These are phyloP conservation scores for Carex myosuroides DNA, from an alignment of 176 grass and related monocot genomes.

Conservation along the genomic window DNA sequence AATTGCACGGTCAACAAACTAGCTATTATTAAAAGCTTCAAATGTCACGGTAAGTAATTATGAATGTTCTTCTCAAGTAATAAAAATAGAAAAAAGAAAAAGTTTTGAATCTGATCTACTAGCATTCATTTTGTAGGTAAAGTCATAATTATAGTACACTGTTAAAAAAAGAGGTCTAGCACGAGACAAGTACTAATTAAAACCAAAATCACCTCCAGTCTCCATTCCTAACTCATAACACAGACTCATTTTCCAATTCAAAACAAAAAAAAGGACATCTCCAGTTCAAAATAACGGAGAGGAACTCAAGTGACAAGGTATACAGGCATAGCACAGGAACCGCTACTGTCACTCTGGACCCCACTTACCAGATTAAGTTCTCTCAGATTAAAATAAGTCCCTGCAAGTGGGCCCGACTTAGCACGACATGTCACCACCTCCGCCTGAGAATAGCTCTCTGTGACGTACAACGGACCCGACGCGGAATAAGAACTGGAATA, in stretches of 20 bases:
- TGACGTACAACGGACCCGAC: neutral
- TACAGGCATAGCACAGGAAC: neutral
- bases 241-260: too few relatives aligned
- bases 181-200: neutral
- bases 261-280: neutral
- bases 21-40: neutral
- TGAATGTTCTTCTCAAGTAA: neutral
- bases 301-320: neutral
- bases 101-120: neutral
- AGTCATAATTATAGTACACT: neutral
- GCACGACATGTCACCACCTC: neutral
- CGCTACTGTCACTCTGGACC: neutral
- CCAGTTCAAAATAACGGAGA: neutral
- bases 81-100: neutral
- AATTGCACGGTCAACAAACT: neutral
- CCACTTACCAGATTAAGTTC: neutral
- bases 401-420: neutral
- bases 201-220: neutral
- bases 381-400: neutral
- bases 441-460: neutral
- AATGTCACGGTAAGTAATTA: neutral
- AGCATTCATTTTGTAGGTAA: neutral
- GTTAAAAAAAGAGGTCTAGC: neutral
- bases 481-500: neutral
- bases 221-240: neutral